A percentile compares a stretch with the other conserved stretches of the same genome.
Evolutionary conservation across 148 eudicot species (phyloP).

Genomic region (Camellia granthamiana): DNA sequence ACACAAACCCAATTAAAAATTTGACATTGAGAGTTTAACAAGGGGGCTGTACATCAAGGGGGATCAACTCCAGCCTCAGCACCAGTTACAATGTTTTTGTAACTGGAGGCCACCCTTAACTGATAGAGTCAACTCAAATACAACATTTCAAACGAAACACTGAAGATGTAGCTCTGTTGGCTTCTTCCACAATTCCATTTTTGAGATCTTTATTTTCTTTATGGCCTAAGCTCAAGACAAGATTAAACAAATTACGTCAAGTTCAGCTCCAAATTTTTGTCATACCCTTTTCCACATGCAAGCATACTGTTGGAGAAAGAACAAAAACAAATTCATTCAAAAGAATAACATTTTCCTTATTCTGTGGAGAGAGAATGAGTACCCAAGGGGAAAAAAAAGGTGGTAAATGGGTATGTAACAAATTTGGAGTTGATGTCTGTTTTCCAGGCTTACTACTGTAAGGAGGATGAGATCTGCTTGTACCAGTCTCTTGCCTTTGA

Average conservation of each 20-base stretch:
- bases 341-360: background rate
- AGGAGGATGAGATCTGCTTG: constrained; percentile 91
- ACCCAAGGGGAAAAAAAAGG: background rate
- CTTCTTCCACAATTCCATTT: background rate
- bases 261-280: background rate
- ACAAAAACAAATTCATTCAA: background rate
- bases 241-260: background rate
- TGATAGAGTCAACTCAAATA: background rate
- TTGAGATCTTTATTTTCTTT: background rate
- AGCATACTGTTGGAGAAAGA: background rate
- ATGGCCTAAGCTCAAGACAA: background rate
- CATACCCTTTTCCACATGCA: background rate
- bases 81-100: background rate
- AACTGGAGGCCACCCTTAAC: background rate
- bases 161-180: background rate
- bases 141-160: background rate
- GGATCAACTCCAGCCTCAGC: background rate
- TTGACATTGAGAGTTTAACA: background rate
- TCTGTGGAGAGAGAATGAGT: too few relatives aligned
- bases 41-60: background rate
- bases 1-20: background rate
- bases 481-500: constrained; percentile 83
- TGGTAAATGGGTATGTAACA: background rate
- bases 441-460: constrained; percentile 87
- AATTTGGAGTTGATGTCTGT: background rate